These are phyloP conservation scores for Choiromyces venosus DNA, from an alignment of 495 filamentous ascomycete species.

Conservation along the genomic window DNA sequence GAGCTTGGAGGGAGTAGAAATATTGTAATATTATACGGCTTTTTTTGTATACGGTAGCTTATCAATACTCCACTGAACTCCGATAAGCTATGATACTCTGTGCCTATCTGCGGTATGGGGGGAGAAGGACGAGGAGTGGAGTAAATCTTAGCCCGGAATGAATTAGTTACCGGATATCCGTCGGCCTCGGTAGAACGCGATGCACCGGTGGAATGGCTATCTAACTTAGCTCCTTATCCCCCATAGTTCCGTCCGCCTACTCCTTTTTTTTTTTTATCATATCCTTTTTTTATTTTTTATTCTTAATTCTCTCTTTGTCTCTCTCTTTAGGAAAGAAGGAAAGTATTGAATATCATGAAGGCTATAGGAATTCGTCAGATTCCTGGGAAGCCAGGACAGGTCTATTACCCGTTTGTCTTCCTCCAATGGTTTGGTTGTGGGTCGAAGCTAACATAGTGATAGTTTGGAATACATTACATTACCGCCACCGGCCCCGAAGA, in stretches of 20 bases:
- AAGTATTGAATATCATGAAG: conserved; percentile 23
- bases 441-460: neutral
- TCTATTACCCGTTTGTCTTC: conserved; percentile 65
- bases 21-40: neutral
- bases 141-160: neutral
- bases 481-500: conserved; percentile 56
- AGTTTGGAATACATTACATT: conserved; percentile 32
- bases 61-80: too few relatives aligned
- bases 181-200: neutral
- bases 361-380: conserved; percentile 47
- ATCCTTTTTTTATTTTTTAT: too few relatives aligned
- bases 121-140: neutral
- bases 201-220: neutral
- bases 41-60: neutral
- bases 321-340: neutral
- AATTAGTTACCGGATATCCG: neutral
- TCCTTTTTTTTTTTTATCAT: neutral
- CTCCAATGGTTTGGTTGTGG: neutral
- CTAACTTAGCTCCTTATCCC: neutral
- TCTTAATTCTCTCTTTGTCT: too few relatives aligned
- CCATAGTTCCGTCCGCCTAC: neutral
- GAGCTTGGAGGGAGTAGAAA: neutral
- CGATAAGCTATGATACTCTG: neutral
- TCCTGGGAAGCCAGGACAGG: conserved; percentile 75
- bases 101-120: neutral